Evolutionary conservation across 805 yeast species (phyloP), one percentile per base, ranked within the genome.

Genomic region (Saturnispora besseyi): DNA sequence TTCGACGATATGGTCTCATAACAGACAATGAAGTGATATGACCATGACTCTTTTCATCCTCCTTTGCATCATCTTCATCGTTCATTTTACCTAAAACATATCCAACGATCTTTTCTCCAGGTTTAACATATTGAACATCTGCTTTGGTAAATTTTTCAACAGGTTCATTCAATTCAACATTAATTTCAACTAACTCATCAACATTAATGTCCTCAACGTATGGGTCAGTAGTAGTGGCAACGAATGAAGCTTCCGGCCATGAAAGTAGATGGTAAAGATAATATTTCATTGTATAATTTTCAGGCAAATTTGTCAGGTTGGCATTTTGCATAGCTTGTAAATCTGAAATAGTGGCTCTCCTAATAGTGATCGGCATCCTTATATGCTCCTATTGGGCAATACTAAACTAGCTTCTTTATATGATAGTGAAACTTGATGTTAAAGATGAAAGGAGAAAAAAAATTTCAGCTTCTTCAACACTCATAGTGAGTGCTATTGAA

Each of bases 191-290:
- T 44, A 60, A 62, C 40, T 61, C 60, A 31, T 55, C 57, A 12
- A 59, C 56, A 38, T 29, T 38, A 5, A 38, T 4, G 29, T 55
- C 59, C 12, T 59, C 59, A 5, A 60, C 52, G 32, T 63, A 69
- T 10, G 74, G 78, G 55, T 78, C 84, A 28, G 82, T 78, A 2
- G 93, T 83, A 1, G 91, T 84, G 15, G 99, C 99, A 34, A 93
- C 98, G 70, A 82, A 93, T 38, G 96, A 87, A 12, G 95, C 95
- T 64, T 91, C 96, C 2, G 99, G 99, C 99, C 99, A 93, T 34
- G 97, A 83, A 46, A 91, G 70, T 8, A 88, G 77, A 67, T 93
- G 99, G 67, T 93, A 93, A 75, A 93, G 77, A 69, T 93, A 93
- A 69, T 89, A 93, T 66, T 90, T 89, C 66, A 90, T 71, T 55